Conservation (phyloP, 1,139 yeast species). For the Pichia sp. region DNA sequence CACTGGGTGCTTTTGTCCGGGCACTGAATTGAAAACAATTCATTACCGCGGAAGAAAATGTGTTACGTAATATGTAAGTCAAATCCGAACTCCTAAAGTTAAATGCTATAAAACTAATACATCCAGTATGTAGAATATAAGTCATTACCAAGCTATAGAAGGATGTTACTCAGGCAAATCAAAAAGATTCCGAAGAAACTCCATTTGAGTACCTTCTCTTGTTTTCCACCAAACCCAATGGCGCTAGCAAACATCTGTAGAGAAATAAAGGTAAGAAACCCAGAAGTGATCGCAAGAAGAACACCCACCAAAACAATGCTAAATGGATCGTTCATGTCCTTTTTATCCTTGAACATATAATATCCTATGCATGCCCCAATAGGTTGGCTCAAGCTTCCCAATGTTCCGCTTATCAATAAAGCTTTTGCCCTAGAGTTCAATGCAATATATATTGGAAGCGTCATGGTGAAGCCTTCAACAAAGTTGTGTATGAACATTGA, state of each 20-base stretch:
- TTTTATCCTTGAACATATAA: conserved; percentile 42
- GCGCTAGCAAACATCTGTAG: conserved; percentile 83
- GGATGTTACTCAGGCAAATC: conserved; percentile 26
- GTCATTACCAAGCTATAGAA: conserved; percentile 5
- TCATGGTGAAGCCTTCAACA: conserved; percentile 95
- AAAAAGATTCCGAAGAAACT: conserved; percentile 27
- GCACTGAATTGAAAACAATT: too few relatives aligned
- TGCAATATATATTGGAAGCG: conserved; percentile 81
- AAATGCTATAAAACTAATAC: too few relatives aligned
- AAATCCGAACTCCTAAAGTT: too few relatives aligned
- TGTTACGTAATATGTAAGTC: too few relatives aligned
- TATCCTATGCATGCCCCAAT: conserved; percentile 78
- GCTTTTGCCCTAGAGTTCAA: conserved; percentile 61
- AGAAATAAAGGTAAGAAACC: conserved; percentile 76
- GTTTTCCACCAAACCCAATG: conserved; percentile 62
- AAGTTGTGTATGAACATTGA: conserved; percentile 86
- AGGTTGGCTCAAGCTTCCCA: conserved; percentile 88
- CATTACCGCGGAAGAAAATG: too few relatives aligned
- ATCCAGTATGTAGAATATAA: too few relatives aligned
- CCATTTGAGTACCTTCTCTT: conserved; percentile 42
- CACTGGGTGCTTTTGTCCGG: too few relatives aligned
- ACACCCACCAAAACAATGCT: conserved; percentile 49
- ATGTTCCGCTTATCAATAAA: conserved; percentile 53
- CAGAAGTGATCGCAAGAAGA: conserved; percentile 71
- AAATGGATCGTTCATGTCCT: conserved; percentile 23